These are phyloP conservation scores for Saitozyma sp. DNA, from an alignment of 768 basidiomycete species.

Conservation along the genomic window DNA sequence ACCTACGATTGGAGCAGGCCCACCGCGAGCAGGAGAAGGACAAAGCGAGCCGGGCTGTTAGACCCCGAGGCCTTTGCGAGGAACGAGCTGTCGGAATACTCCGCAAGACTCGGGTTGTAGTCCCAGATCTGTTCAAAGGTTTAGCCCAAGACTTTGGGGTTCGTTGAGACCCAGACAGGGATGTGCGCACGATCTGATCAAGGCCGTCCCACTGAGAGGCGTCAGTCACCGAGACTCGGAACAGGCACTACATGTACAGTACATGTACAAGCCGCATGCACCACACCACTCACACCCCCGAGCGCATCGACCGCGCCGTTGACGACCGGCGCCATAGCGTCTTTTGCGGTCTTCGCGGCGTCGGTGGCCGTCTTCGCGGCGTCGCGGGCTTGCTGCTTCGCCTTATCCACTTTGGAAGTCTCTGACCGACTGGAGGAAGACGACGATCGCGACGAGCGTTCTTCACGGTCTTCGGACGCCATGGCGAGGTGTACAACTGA, in stretches of 20 bases:
- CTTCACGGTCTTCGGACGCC: too few species aligned
- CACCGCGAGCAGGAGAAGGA: conserved; percentile 25
- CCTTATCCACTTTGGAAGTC: neutral
- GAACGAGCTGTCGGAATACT: conserved; percentile 34
- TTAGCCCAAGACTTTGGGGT: too few species aligned
- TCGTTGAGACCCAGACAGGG: neutral
- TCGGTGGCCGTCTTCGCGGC: conserved; percentile 19
- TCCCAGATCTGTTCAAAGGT: conserved; percentile 13
- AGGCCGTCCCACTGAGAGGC: conserved; percentile 24
- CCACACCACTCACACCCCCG: conserved; percentile 36
- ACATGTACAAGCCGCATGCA: too few species aligned
- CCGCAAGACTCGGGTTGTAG: conserved; percentile 35
- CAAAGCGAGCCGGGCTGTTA: conserved; percentile 32
- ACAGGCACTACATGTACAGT: neutral
- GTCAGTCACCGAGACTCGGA: neutral
- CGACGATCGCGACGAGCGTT: too few species aligned
- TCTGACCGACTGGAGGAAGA: too few species aligned
- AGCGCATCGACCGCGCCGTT: conserved; percentile 26
- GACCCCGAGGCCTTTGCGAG: conserved; percentile 18
- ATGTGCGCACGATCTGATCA: conserved; percentile 21
- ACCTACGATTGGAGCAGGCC: conserved; percentile 38
- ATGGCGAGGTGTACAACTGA: too few species aligned
- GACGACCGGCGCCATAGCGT: conserved; percentile 11
- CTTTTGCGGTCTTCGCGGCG: conserved; percentile 18
- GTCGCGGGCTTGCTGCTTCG: conserved; percentile 11